These are phyloP conservation scores for Ophiorrhiza pumila DNA, from an alignment of 257 asterid species.

Conservation along the genomic window DNA sequence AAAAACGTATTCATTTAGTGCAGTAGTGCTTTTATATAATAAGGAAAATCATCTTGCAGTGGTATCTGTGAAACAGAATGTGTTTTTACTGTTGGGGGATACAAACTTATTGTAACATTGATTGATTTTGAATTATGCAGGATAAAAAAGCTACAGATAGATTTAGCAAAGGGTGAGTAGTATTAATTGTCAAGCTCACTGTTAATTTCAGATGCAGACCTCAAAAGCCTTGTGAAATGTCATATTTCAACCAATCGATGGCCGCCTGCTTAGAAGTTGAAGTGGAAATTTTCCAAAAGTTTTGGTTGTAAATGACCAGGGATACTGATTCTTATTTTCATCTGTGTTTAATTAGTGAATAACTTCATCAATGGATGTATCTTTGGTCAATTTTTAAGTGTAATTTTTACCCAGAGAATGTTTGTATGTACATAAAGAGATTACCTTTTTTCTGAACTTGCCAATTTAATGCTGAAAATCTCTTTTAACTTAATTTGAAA, in stretches of 20 bases:
- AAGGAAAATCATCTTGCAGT: neutral
- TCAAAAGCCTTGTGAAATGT: constrained; percentile 3
- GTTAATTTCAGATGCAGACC: neutral
- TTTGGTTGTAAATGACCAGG: neutral
- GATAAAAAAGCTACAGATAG: neutral
- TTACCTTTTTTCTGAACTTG: neutral
- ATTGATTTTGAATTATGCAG: constrained; percentile 14
- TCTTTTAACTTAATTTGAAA: no score
- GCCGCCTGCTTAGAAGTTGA: constrained; percentile 2
- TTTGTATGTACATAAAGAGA: neutral
- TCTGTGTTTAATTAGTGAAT: neutral
- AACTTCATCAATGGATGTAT: neutral
- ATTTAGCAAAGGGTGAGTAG: neutral
- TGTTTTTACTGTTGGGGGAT: neutral
- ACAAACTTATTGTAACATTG: neutral
- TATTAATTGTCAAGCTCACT: neutral
- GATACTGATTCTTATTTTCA: constrained; percentile 7
- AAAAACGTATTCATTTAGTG: neutral
- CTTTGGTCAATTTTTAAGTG: neutral
- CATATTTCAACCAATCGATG: neutral
- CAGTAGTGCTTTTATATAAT: neutral
- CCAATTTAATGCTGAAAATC: no score
- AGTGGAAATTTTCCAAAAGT: neutral
- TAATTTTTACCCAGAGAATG: neutral
- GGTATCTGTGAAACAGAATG: neutral